Base-by-base conservation (phyloP, 148 eudicot species). In the Vaccinium macrocarpon region DNA sequence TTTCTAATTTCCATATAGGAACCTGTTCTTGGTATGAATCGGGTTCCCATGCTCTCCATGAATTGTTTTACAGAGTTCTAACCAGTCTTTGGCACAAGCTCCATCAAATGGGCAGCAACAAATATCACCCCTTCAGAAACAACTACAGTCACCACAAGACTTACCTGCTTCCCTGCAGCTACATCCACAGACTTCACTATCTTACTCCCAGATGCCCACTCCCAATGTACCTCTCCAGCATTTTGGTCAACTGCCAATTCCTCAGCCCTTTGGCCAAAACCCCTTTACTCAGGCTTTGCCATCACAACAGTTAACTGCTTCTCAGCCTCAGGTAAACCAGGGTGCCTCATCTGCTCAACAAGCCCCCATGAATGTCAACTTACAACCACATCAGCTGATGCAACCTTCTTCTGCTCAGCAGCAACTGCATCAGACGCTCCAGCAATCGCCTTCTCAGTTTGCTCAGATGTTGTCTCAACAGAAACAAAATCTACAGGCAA, bases 381-480 rank as follows among this genome's bases (percentile, higher is more conserved):
- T 80, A 79, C 93, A 87, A 74, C 89, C 91, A 50, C 89, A 87
- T 85, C 79, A 83, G 57, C 42, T 84, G 18, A 88, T 76, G 82
- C 80, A 90, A 82, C 87, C 90, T 79, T 61, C 82, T 62, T 49
- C 85, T 49, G 76, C 84, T 77, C 94, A 90, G 82, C 92, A 90
- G 80, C 87, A 87, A 48, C 62, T 81, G 83, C 62, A 83, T 56
- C 90, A 86, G 61, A 86, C 90, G 35, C 82, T 80, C 53, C 90
- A 91, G 56, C 98, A 94, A 70, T 85, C 99, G 86, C 91, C 98
- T 83, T 93, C 99, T 75, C 95, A 91, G 80, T 84, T 94, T 87
- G 95, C 95, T 77, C 97, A 95, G 91, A 92, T 95, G 98, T 85
- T 97, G 85, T 93, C 99, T 16, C 98, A 95, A 80, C 99, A 95